These are phyloP conservation scores for Neocallimastix lanati DNA, from an alignment of 192 early-diverging fungal species.

Conservation along the genomic window DNA sequence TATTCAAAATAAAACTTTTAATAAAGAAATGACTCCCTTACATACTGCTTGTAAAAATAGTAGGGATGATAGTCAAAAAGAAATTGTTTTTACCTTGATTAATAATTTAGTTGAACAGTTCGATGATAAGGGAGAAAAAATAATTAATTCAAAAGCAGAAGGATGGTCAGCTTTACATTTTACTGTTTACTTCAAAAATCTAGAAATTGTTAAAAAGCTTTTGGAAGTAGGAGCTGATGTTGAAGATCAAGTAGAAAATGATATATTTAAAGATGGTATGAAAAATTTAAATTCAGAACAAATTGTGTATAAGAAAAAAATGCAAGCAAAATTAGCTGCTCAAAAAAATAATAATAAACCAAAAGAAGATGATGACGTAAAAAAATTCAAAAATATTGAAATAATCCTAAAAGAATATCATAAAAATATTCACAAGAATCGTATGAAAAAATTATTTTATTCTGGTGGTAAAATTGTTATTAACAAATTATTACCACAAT, in stretches of 20 bases:
- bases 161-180: neutral
- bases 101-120: neutral
- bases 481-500: too few species aligned
- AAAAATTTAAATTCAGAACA: neutral
- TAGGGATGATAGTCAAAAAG: neutral
- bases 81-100: neutral
- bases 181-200: neutral
- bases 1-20: neutral
- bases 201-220: neutral
- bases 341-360: too few species aligned
- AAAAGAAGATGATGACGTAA: too few species aligned
- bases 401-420: too few species aligned
- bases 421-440: too few species aligned
- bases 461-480: too few species aligned
- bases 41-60: neutral
- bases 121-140: neutral
- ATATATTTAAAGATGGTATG: neutral
- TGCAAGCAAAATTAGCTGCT: too few species aligned
- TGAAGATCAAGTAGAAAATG: neutral
- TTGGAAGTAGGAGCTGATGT: neutral
- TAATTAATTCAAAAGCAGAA: neutral
- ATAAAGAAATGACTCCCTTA: neutral
- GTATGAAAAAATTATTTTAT: too few species aligned
- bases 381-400: too few species aligned
- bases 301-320: neutral